Percentiles rank a stretch among this genome's conserved stretches.
Conservation (phyloP, 148 eudicot species). For the Salicornia ramosissima region DNA sequence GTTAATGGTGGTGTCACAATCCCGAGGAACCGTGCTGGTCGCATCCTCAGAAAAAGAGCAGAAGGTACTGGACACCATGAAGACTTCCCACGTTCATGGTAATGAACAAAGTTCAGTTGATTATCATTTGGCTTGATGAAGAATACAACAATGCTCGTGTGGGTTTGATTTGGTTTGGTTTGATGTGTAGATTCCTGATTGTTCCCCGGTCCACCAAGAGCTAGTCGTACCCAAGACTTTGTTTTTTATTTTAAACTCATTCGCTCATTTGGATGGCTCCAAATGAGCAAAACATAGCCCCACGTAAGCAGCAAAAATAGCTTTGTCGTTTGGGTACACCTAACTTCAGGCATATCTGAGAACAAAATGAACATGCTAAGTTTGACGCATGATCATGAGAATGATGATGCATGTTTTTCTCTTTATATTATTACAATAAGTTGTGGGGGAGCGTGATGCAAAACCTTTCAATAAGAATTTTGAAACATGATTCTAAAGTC, state of each 20-base stretch:
- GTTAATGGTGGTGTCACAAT: slow-evolving; percentile 2
- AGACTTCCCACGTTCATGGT: neutral
- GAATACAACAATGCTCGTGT: neutral
- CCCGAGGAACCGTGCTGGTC: neutral
- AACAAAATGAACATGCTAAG: neutral
- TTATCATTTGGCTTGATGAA: neutral
- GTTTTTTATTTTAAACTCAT: too few species aligned
- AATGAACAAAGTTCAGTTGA: neutral
- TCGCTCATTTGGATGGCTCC: neutral
- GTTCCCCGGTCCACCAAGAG: neutral
- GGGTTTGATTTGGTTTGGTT: neutral
- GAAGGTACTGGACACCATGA: neutral
- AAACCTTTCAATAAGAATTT: neutral
- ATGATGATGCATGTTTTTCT: neutral
- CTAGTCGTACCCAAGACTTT: neutral
- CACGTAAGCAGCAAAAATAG: neutral
- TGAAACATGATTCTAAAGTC: neutral
- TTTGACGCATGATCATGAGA: neutral
- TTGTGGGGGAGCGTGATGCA: neutral
- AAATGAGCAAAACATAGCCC: neutral
- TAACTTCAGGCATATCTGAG: neutral
- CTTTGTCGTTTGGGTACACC: neutral
- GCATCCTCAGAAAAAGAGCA: neutral
- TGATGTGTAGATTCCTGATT: neutral
- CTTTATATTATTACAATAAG: too few species aligned